A percentile compares a stretch with the other conserved stretches of the same genome.
phyloP scores from a whole-genome alignment of 2,329 filamentous ascomycete species.

The Fonsecaea multimorphosa region DNA sequence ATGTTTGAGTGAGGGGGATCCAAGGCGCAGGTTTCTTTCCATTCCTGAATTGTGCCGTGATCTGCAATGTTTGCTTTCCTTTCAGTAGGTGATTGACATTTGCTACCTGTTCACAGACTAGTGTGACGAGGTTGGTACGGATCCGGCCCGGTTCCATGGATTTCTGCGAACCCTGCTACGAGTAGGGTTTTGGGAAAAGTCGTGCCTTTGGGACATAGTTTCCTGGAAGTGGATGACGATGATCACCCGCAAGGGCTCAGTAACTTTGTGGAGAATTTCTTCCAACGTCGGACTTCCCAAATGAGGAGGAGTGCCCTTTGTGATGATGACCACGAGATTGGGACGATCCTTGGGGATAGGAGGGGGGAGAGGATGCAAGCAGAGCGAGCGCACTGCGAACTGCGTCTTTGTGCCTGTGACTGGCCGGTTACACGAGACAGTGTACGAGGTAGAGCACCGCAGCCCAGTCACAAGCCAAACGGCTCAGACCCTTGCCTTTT shows the following conservation, averaged over 20 bases:
- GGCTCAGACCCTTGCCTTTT: constrained; percentile 7
- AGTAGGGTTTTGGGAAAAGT: constrained; percentile 20
- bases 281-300: neutral
- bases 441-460: neutral
- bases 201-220: constrained; percentile 4
- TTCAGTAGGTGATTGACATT: constrained; percentile 11
- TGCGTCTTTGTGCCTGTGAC: neutral
- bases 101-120: constrained; percentile 14
- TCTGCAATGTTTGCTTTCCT: constrained; percentile 12
- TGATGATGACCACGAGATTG: neutral
- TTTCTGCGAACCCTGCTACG: constrained; percentile 7
- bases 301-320: neutral
- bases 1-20: neutral
- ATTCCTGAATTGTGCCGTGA: constrained; percentile 7
- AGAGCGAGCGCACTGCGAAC: neutral
- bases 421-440: constrained; percentile 4
- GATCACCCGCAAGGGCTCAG: constrained; percentile 7
- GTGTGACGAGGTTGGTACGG: constrained; percentile 23
- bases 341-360: neutral
- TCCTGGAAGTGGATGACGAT: neutral
- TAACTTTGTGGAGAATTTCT: neutral
- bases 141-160: constrained; percentile 1
- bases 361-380: neutral
- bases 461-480: constrained; percentile 2
- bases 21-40: neutral